phyloP scores from a whole-genome alignment of 495 filamentous ascomycete species.

The Aspergillus leporis region DNA sequence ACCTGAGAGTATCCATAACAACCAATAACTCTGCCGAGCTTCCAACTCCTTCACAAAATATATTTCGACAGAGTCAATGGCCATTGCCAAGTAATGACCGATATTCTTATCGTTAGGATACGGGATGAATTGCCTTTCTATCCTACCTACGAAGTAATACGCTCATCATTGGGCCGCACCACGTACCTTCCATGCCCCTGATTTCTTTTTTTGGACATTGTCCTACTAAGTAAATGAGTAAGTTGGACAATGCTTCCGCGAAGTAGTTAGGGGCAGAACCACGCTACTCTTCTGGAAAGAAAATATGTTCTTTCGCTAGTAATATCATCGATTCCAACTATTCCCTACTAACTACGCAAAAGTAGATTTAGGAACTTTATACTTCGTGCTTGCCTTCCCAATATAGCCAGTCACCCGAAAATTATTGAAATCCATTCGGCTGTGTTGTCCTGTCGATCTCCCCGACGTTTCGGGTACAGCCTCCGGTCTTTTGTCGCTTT shows the following conservation, averaged over 20 bases:
- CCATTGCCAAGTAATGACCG: background rate
- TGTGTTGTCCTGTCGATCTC: slow-evolving; percentile 4
- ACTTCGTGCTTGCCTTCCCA: background rate
- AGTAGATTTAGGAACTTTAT: background rate
- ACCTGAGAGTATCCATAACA: background rate
- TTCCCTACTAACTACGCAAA: background rate
- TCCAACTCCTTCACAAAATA: no score
- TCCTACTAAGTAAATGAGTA: background rate
- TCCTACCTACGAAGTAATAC: background rate
- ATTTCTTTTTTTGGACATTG: background rate
- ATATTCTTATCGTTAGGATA: background rate
- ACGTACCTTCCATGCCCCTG: background rate
- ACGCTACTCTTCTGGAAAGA: background rate
- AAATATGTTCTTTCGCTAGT: background rate
- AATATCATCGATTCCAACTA: background rate
- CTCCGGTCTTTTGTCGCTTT: background rate
- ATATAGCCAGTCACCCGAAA: background rate
- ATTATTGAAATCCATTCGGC: slow-evolving; percentile 1
- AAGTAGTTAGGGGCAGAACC: background rate
- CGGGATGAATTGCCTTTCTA: background rate
- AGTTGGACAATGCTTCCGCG: background rate
- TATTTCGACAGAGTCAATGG: background rate
- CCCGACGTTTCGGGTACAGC: slow-evolving; percentile 3
- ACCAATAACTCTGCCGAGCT: background rate
- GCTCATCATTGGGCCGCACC: background rate